Evolutionary conservation across 2,329 filamentous ascomycete species (phyloP), one percentile per base, ranked within the genome.

Genomic region (Calcarisporium arbuscula): DNA sequence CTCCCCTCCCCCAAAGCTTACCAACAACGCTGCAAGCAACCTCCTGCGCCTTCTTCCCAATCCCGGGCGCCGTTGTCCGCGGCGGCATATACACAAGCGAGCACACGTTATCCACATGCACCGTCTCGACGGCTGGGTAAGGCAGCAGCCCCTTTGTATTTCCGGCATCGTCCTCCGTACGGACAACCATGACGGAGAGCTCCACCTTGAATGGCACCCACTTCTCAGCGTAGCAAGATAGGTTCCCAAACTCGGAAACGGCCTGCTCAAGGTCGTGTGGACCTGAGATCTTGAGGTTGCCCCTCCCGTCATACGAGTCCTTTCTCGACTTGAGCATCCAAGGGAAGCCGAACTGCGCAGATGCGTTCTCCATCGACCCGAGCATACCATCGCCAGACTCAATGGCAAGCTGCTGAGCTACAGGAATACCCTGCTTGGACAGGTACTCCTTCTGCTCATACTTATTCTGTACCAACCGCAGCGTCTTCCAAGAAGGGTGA

Each of bases 71-170:
- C 4, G 94, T 79, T 6, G 74, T 70, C 23, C 89, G 74, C 2
- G 90, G 85, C 3, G 92, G 92, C 34, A 82, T 81, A 54, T 89
- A 95, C 3, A 90, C 86, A 45, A 89, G 80, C 49, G 94, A 92
- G 74, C 92, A 96, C 49, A 98, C 88, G 53, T 80, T 92, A 59
- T 96, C 85, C 60, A 95, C 86, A 50, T 98, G 92, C 19, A 96
- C 75, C 1, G 90, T 96, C 66, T 98, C 92, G 3, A 95, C 89
- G 0, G 82, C 83, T 1, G 92, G 89, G 54, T 92, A 96, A 5
- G 89, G 77, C 20, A 88, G 65, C 10, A 74, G 57, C 11, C 56
- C 56, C 39, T 62, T 70, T 8, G 70, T 55, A 11, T 61, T 61
- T 1, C 72, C 72, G 4, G 65, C 56, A 28, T 67, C 62, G 45